Percentiles rank a stretch among this genome's conserved stretches.
Evolutionary conservation across 1,284 basidiomycete species (phyloP).

Genomic region (Rhodotorula sp.): DNA sequence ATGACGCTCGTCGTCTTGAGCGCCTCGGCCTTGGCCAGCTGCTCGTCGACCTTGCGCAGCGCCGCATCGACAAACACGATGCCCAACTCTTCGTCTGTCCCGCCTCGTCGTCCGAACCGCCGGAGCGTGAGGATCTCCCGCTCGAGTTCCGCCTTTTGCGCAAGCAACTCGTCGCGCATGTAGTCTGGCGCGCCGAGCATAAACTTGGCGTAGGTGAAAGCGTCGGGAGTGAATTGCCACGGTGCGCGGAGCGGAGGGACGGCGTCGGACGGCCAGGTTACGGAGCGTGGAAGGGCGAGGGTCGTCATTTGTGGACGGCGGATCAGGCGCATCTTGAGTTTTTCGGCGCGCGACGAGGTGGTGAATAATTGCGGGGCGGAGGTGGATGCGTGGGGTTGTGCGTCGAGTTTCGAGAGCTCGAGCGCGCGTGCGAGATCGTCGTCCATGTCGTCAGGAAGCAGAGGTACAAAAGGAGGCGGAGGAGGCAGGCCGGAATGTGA

Average conservation of each 20-base stretch:
- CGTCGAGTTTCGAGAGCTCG: conserved; percentile 23
- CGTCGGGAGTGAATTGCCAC: conserved; percentile 93
- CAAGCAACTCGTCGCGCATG: conserved; percentile 64
- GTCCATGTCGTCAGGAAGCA: conserved; percentile 1
- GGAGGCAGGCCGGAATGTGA: background rate
- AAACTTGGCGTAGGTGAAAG: conserved; percentile 84
- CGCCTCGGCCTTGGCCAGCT: conserved; percentile 72
- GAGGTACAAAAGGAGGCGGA: background rate
- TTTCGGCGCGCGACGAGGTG: background rate
- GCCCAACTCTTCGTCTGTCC: conserved; percentile 72
- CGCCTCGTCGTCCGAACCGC: conserved; percentile 37
- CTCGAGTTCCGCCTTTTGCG: conserved; percentile 64
- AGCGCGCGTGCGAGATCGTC: conserved; percentile 27
- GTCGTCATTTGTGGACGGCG: conserved; percentile 92
- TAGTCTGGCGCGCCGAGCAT: conserved; percentile 92
- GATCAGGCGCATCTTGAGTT: conserved; percentile 79
- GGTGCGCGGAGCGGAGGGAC: conserved; percentile 88
- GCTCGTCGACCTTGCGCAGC: conserved; percentile 67
- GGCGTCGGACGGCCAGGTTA: conserved; percentile 88
- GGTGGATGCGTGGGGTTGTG: background rate
- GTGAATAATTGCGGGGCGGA: background rate
- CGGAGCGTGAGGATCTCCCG: conserved; percentile 38
- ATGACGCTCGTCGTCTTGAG: conserved; percentile 61
- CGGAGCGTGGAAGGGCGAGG: conserved; percentile 86
- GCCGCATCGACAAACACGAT: conserved; percentile 78